Conservation (phyloP, 2,329 filamentous ascomycete species). For the Microcyclosporella mali region DNA sequence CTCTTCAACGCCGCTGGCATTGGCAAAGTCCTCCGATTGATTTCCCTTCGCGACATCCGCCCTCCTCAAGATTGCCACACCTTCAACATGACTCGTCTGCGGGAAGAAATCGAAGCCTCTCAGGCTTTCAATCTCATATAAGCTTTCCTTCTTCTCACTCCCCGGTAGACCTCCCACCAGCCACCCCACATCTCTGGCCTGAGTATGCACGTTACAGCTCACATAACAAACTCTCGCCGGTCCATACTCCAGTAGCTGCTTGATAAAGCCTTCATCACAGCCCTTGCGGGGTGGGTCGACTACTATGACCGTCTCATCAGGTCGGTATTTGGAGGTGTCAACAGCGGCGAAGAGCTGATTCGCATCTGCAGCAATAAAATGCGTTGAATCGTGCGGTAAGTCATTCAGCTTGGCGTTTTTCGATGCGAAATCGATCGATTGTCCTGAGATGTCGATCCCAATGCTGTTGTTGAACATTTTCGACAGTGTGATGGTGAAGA, state of each 20-base stretch:
- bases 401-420: slow-evolving; percentile 73
- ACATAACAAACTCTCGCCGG: slow-evolving; percentile 85
- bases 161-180: slow-evolving; percentile 63
- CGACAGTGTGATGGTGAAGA: slow-evolving; percentile 93
- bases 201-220: slow-evolving; percentile 96
- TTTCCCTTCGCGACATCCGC: not conserved
- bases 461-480: slow-evolving; percentile 71
- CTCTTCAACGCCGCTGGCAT: no score
- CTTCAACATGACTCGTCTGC: slow-evolving; percentile 66
- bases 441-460: slow-evolving; percentile 81
- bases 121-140: slow-evolving; percentile 83
- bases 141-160: slow-evolving; percentile 32
- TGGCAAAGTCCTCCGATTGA: no score
- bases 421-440: slow-evolving; percentile 71
- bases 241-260: slow-evolving; percentile 70
- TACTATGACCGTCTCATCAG: slow-evolving; percentile 83
- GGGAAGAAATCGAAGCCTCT: slow-evolving; percentile 97
- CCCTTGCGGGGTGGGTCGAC: slow-evolving; percentile 96
- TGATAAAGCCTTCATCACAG: slow-evolving; percentile 77
- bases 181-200: slow-evolving; percentile 85
- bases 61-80: slow-evolving; percentile 53
- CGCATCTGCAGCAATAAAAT: slow-evolving; percentile 86
- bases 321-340: slow-evolving; percentile 50
- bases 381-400: slow-evolving; percentile 60
- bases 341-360: slow-evolving; percentile 73